A percentile compares a stretch with the other conserved stretches of the same genome.
These are phyloP conservation scores for Suhomyces kilbournensis DNA, from an alignment of 805 yeast species.

Conservation along the genomic window DNA sequence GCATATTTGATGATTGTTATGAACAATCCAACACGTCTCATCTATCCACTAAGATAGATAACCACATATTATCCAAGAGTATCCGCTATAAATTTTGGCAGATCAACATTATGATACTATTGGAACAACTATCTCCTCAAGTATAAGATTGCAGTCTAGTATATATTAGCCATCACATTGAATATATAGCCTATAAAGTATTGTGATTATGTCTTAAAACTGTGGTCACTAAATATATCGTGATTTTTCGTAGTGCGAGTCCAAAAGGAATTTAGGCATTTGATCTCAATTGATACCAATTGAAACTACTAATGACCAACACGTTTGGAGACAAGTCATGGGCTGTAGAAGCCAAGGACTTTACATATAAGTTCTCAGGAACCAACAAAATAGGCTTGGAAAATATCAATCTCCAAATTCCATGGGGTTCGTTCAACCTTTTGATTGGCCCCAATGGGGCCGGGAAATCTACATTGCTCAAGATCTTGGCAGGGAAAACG, in stretches of 20 bases:
- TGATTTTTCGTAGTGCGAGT: background rate
- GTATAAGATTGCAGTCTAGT: too few relatives aligned
- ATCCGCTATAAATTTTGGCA: too few relatives aligned
- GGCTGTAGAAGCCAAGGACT: constrained; percentile 61
- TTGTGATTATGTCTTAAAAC: too few relatives aligned
- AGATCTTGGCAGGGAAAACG: constrained; percentile 87
- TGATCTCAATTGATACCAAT: background rate
- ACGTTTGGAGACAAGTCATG: constrained; percentile 1
- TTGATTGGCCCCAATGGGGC: constrained; percentile 96
- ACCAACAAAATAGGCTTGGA: constrained; percentile 62
- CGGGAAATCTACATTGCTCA: constrained; percentile 86
- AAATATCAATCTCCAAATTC: constrained; percentile 58
- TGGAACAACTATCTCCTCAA: too few relatives aligned
- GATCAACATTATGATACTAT: too few relatives aligned
- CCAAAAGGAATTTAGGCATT: background rate
- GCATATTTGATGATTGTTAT: too few relatives aligned
- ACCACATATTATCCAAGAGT: too few relatives aligned
- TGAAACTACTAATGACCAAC: background rate
- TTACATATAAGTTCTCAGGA: constrained; percentile 67
- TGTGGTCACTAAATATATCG: too few relatives aligned
- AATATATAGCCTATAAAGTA: too few relatives aligned
- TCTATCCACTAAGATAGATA: too few relatives aligned
- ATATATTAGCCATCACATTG: too few relatives aligned
- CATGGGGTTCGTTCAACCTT: constrained; percentile 71
- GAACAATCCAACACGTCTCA: too few relatives aligned